These are phyloP conservation scores for Tritrichomonas foetus DNA, from an alignment of 208 protist species.

Conservation along the genomic window DNA sequence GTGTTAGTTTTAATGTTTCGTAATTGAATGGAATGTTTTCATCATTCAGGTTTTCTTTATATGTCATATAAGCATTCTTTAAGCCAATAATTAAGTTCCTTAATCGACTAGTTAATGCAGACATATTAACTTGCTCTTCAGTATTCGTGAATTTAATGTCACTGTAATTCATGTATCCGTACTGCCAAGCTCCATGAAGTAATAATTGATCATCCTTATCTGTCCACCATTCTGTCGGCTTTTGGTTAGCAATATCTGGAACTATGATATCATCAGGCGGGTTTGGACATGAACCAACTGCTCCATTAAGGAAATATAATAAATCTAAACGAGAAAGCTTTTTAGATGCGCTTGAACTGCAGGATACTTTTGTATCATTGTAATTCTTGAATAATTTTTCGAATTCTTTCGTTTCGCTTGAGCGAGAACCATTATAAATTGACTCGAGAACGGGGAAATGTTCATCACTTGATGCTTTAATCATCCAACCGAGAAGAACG, in stretches of 20 bases:
- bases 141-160: background rate
- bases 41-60: background rate
- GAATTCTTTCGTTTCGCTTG: background rate
- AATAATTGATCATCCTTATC: background rate
- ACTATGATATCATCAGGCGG: conserved; percentile 12
- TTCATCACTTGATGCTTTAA: background rate
- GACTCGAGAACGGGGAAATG: background rate
- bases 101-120: background rate
- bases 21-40: conserved; percentile 5
- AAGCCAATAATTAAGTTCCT: background rate
- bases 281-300: background rate
- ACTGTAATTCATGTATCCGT: background rate
- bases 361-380: background rate
- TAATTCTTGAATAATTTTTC: background rate
- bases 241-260: background rate
- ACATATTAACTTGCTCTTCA: background rate
- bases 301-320: background rate
- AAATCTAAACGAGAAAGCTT: background rate
- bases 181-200: background rate
- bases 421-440: background rate
- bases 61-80: background rate
- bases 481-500: background rate
- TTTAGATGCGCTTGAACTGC: background rate
- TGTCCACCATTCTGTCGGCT: conserved; percentile 26
- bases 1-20: background rate